Evolutionary conservation across 2,329 filamentous ascomycete species (phyloP), one percentile per base, ranked within the genome.

Genomic region (Thelonectria blattea): DNA sequence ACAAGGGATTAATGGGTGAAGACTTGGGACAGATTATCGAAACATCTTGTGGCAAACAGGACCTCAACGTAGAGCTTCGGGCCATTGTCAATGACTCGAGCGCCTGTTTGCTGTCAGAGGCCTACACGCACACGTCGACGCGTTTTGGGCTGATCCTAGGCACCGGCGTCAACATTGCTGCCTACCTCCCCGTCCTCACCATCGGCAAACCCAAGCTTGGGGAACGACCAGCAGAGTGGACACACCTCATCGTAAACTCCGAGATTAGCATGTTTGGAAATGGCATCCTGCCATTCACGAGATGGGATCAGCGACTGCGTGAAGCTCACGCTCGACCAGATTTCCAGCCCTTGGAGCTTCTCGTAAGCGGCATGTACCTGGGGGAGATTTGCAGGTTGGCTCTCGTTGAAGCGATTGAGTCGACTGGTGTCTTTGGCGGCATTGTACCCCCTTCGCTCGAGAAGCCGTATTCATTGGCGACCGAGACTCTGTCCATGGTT

Each of bases 11-110:
- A 3, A 62, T 85, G 10, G 86, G 86, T 43, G 79, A 87, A 66
- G 85, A 89, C 63, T 76, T 90, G 2, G 85, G 85, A 15, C 79
- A 83, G 53, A 79, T 89, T 51, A 82, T 89, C 65, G 78, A 83
- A 68, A 72, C 74, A 6, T 83, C 86, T 5, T 89, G 86, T 73
- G 73, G 72, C 32, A 75, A 75, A 41, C 77, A 76, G 49, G 80
- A 81, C 30, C 79, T 89, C 18, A 76, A 82, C 45, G 81, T 89
- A 52, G 77, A 83, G 65, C 78, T 90, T 14, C 79, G 80, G 18
- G 84, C 85, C 50, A 88, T 90, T 60, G 79, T 89, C 61, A 91
- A 91, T 74, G 88, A 91, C 72, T 86, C 86, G 14, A 84, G 85
- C 27, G 87, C 88, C n/a, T 86, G 87, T 17, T 77, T 91, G 18